These are phyloP conservation scores for Pholiota adiposa DNA, from an alignment of 1,284 basidiomycete genomes.

Conservation along the genomic window DNA sequence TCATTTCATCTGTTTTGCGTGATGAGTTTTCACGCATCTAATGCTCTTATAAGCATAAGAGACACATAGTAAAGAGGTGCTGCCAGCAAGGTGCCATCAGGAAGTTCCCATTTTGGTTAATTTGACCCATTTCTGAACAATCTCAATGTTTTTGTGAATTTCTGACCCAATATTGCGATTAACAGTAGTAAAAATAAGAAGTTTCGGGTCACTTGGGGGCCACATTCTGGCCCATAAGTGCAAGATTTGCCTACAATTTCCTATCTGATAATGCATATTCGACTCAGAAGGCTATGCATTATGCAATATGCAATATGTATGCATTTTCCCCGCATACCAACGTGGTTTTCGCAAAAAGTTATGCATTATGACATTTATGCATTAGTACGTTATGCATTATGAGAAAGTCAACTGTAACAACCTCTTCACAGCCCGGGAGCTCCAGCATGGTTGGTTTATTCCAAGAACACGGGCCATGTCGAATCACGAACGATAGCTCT, in stretches of 20 bases:
- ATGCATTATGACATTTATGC: not conserved
- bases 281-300: not conserved
- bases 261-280: not conserved
- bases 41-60: no score
- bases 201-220: no score
- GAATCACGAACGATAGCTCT: constrained; percentile 59
- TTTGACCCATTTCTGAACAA: no score
- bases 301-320: not conserved
- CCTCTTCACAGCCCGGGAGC: constrained; percentile 29
- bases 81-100: no score
- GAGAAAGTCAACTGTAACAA: not conserved
- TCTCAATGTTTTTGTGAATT: no score
- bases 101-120: no score
- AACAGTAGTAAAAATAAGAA: no score
- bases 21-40: no score
- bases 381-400: not conserved
- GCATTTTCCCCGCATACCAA: not conserved
- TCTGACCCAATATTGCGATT: no score
- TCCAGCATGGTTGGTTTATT: constrained; percentile 71
- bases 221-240: not conserved
- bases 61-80: no score
- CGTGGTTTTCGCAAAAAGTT: not conserved
- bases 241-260: not conserved
- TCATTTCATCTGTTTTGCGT: no score
- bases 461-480: constrained; percentile 68